Evolutionary conservation across 805 yeast genomes (phyloP).

Genomic region (Hyphopichia homilentoma): DNA sequence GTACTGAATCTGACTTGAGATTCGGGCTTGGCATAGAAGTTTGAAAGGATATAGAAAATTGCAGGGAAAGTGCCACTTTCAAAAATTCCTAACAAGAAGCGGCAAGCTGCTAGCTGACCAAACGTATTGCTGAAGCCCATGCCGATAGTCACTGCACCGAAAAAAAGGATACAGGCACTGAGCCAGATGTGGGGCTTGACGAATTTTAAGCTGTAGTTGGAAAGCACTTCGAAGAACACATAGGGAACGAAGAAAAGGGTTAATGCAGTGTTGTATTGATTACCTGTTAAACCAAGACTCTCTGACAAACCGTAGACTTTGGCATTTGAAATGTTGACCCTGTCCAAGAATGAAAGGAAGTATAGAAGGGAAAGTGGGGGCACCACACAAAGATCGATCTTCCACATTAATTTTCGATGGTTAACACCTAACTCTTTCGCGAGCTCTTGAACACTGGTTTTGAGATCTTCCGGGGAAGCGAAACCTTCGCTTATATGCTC

Average conservation of each 20-base stretch:
- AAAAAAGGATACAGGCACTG: constrained; percentile 52
- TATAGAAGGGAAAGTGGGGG: constrained; percentile 76
- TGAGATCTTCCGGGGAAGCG: constrained; percentile 2
- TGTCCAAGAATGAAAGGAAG: constrained; percentile 72
- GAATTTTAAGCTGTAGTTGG: constrained; percentile 57
- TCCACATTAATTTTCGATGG: constrained; percentile 55
- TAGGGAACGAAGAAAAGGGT: constrained; percentile 74
- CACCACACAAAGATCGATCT: constrained; percentile 64
- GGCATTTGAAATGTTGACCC: constrained; percentile 83
- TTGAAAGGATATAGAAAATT: constrained; percentile 63
- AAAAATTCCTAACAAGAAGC: constrained; percentile 62
- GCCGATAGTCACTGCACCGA: constrained; percentile 62
- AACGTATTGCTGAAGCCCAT: constrained; percentile 62
- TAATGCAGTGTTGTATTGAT: constrained; percentile 61
- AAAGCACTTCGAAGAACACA: constrained; percentile 58
- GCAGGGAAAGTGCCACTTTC: constrained; percentile 77
- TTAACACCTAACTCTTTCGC: constrained; percentile 42
- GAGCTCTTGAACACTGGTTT: constrained; percentile 14
- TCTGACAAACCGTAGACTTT: constrained; percentile 62
- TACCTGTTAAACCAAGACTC: constrained; percentile 52
- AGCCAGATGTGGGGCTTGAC: constrained; percentile 66
- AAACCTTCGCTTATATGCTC: neutral
- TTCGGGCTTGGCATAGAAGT: constrained; percentile 61
- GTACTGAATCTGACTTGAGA: constrained; percentile 67
- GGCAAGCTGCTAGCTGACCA: constrained; percentile 56